Conservation (phyloP, 345 rosid genomes). For the Erysimum cheiranthoides region DNA sequence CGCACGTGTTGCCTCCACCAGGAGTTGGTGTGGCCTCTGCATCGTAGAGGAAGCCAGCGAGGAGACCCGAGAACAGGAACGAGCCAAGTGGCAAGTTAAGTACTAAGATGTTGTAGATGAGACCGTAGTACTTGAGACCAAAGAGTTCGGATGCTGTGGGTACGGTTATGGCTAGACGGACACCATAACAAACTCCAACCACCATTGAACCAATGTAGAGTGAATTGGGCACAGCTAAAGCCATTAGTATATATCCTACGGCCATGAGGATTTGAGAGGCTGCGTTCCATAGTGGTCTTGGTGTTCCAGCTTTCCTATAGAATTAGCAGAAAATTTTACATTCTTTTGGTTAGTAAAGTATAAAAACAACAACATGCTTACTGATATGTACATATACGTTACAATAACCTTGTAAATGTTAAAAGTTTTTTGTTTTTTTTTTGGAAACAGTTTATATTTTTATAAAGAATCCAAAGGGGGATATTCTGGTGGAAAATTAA, state of each 20-base stretch:
- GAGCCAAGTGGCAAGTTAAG: conserved; percentile 97
- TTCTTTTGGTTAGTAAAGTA: background rate
- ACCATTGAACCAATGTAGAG: conserved; percentile 84
- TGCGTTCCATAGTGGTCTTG: conserved; percentile 96
- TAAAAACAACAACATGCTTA: conserved; percentile 1
- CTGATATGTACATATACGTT: background rate
- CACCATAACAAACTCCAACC: conserved; percentile 90
- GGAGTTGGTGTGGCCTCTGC: conserved; percentile 78
- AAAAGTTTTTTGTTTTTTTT: background rate
- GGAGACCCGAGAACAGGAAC: conserved; percentile 89
- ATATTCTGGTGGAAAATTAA: background rate
- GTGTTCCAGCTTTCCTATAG: conserved; percentile 79
- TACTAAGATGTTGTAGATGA: conserved; percentile 79
- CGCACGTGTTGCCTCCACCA: conserved; percentile 87
- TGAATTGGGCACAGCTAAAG: conserved; percentile 76
- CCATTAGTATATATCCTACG: conserved; percentile 77
- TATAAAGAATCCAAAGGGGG: background rate
- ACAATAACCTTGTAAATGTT: background rate
- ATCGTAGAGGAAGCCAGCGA: conserved; percentile 81
- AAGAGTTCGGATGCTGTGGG: conserved; percentile 94
- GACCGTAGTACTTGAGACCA: conserved; percentile 89
- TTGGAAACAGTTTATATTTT: no score
- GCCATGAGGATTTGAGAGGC: conserved; percentile 91
- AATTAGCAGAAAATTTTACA: background rate
- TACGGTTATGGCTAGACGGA: conserved; percentile 86